Evolutionary conservation across 1,284 basidiomycete species (phyloP), one percentile per base, ranked within the genome.

Genomic region (Ustilago cynodontis): DNA sequence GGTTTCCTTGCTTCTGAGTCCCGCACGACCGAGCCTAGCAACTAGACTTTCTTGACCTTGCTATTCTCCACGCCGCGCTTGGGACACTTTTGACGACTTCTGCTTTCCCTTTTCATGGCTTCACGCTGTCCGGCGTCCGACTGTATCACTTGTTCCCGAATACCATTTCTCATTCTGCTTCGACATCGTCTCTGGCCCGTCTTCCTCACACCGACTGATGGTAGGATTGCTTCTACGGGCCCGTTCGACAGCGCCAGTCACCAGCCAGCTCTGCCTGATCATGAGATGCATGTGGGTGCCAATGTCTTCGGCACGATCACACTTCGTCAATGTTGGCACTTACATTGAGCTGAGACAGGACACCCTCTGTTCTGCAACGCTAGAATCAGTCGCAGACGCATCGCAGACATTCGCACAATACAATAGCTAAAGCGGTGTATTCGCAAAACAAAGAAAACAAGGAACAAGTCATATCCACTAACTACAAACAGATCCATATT

Each of bases 271-370:
- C 41, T 43, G 37, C 18, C 37, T 43, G n/a, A 20, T 14, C 7
- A 3, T 9, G n/a, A 43, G 7, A 6, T 43, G 5, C n/a, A 43
- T 43, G n/a, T 9, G 7, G 11, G 20, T 9, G 7, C 11, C 41
- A 20, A 5, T 14, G 20, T 43, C 2, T 43, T n/a, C 6, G 20
- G 41, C 8, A 16, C 11, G 18, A 9, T 20, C 41, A 43, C 20
- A 43, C 1, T 43, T 13, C 14, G 28, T 18, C 49, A 10, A 11
- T 18, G 4, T 31, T 28, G 11, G 11, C 16, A 28, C 49, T 22
- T 56, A n/a, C n/a, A 73, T 43, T 43, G 41, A 43, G 41, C 41
- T 20, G 41, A 37, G n/a, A n/a, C n/a, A n/a, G n/a, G n/a, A n/a
- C n/a, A n/a, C n/a, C n/a, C n/a, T n/a, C n/a, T n/a, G n/a, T n/a